Evolutionary conservation across 805 yeast genomes (phyloP).

Genomic region (Pichia occidentalis): DNA sequence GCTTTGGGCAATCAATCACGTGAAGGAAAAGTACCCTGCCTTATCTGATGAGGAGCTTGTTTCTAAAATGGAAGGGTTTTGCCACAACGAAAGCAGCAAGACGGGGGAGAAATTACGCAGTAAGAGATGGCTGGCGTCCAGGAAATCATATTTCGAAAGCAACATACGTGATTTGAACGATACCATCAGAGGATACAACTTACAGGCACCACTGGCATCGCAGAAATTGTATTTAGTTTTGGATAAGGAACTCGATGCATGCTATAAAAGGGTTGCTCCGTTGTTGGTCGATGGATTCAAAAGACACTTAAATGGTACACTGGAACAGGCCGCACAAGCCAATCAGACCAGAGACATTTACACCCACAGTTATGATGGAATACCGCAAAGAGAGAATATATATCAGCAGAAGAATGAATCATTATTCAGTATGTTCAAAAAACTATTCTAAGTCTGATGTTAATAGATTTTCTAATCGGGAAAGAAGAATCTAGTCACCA

Average conservation of each 20-base stretch:
- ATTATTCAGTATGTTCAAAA: slow-evolving; percentile 24
- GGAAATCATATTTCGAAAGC: slow-evolving; percentile 28
- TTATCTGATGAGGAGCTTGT: slow-evolving; percentile 16
- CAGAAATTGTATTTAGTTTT: slow-evolving; percentile 45
- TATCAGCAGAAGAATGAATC: slow-evolving; percentile 29
- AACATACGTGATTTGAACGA: slow-evolving; percentile 39
- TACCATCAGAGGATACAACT: slow-evolving; percentile 48
- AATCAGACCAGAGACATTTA: neutral
- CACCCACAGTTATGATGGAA: slow-evolving; percentile 14
- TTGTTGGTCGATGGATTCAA: slow-evolving; percentile 19
- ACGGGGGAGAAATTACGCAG: slow-evolving; percentile 14
- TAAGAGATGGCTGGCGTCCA: slow-evolving; percentile 34
- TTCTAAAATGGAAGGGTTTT: slow-evolving; percentile 14
- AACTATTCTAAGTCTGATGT: slow-evolving; percentile 16
- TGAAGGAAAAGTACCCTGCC: slow-evolving; percentile 25
- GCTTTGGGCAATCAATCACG: slow-evolving; percentile 24
- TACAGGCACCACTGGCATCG: slow-evolving; percentile 58
- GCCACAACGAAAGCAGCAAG: slow-evolving; percentile 18
- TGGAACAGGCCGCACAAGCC: neutral
- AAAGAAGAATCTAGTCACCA: no score
- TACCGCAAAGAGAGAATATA: slow-evolving; percentile 20
- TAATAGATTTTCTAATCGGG: slow-evolving; percentile 1
- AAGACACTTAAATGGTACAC: slow-evolving; percentile 14
- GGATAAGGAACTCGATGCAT: slow-evolving; percentile 38
- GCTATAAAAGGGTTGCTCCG: slow-evolving; percentile 31